A percentile compares a stretch with the other conserved stretches of the same genome.
phyloP scores from a whole-genome alignment of 139 green algal genomes.

The Eudorina sp. region DNA sequence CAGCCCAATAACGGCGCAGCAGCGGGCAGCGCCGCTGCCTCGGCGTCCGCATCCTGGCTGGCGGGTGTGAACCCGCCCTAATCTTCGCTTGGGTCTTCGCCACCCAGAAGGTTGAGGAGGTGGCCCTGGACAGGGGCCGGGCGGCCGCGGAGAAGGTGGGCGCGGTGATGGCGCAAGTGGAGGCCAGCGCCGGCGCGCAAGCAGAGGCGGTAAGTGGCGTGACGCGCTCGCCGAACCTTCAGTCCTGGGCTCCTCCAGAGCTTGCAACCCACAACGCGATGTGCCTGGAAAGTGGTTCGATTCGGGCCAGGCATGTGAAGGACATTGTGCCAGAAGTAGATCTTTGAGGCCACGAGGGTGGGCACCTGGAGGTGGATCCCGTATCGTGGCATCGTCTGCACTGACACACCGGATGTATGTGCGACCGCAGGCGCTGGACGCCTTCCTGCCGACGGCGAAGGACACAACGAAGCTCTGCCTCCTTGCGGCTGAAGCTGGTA shows the following conservation, averaged over 20 bases:
- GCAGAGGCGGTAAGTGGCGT: constrained; percentile 17
- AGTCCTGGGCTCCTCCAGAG: no score
- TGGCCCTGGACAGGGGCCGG: not conserved
- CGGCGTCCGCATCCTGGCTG: not conserved
- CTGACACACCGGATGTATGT: no score
- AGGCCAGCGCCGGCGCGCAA: constrained; percentile 27
- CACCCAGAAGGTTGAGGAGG: not conserved
- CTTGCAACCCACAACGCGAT: no score
- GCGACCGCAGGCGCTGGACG: not conserved
- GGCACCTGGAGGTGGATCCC: no score
- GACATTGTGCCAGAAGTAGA: no score
- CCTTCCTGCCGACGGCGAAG: not conserved
- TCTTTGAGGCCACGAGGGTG: no score
- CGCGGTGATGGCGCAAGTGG: not conserved
- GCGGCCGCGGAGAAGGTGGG: not conserved
- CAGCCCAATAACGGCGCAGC: not conserved
- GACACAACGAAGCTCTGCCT: constrained; percentile 13
- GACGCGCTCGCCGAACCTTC: not conserved
- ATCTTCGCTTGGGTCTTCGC: constrained; percentile 20
- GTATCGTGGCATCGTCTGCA: no score
- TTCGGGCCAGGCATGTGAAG: no score
- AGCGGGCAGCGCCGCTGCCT: no score
- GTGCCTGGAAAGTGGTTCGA: no score
- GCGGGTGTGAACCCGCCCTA: not conserved
- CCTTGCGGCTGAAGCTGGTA: constrained; percentile 6